Conservation (phyloP, 2,329 filamentous ascomycete species). For the Pyrenophora tritici-repentis region DNA sequence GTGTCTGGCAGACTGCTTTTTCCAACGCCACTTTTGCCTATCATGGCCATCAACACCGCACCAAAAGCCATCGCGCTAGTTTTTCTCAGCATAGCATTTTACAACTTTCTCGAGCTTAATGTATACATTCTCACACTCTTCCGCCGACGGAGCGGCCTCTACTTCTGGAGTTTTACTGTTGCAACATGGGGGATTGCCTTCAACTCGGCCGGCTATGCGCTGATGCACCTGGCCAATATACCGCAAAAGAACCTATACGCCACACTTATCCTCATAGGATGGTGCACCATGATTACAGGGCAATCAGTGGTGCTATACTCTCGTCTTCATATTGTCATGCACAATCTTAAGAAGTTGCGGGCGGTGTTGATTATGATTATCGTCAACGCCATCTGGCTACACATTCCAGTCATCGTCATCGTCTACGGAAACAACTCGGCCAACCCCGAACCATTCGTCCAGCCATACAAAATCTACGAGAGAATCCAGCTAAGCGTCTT, state of each 20-base stretch:
- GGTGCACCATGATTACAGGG: conserved; percentile 65
- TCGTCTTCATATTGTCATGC: conserved; percentile 62
- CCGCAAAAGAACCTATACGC: conserved; percentile 28
- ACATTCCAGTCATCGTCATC: conserved; percentile 59
- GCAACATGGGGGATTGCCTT: conserved; percentile 51
- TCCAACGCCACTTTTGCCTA: not conserved
- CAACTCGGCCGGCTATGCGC: conserved; percentile 52
- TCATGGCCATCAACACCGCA: conserved; percentile 5
- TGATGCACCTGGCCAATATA: conserved; percentile 48
- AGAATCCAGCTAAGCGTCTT: conserved; percentile 50
- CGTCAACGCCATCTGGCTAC: conserved; percentile 56
- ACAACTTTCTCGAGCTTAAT: conserved; percentile 51
- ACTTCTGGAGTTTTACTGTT: conserved; percentile 56
- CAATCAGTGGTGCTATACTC: conserved; percentile 66
- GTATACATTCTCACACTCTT: conserved; percentile 53
- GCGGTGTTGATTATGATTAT: conserved; percentile 62
- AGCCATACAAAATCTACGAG: conserved; percentile 46
- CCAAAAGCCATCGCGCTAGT: conserved; percentile 19
- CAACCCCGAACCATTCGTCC: conserved; percentile 34
- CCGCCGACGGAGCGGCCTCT: conserved; percentile 51
- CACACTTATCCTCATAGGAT: conserved; percentile 58
- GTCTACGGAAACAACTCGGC: conserved; percentile 55
- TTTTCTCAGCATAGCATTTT: conserved; percentile 37
- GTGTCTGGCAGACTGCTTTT: conserved; percentile 5
- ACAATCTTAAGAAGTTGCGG: conserved; percentile 53